Evolutionary conservation across 2,329 filamentous ascomycete species (phyloP).

Genomic region (Fusarium dlaminii): DNA sequence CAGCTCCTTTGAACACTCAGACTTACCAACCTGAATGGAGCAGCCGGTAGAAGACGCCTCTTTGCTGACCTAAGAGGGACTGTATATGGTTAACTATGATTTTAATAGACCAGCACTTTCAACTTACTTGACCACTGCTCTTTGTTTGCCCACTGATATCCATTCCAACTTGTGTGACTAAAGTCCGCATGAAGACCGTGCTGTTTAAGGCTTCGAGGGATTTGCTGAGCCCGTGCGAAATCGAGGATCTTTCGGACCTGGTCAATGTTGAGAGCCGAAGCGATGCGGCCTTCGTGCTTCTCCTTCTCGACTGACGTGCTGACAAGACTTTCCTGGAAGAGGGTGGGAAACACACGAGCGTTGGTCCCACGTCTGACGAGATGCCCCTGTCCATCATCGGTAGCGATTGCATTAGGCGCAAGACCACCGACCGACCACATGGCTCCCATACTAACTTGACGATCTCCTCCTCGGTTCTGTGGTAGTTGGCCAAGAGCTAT

Average conservation of each 20-base stretch:
- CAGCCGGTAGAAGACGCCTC: constrained; percentile 66
- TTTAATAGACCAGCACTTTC: not conserved
- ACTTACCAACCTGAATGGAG: constrained; percentile 78
- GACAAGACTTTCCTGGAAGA: constrained; percentile 54
- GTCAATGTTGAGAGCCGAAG: constrained; percentile 83
- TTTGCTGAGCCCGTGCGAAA: constrained; percentile 49
- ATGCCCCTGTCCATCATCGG: constrained; percentile 71
- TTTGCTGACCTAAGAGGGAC: constrained; percentile 20
- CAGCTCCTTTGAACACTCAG: too few species aligned
- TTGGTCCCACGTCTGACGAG: constrained; percentile 76
- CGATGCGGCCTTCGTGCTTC: constrained; percentile 78
- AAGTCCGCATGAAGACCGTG: not conserved
- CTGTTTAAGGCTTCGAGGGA: constrained; percentile 4
- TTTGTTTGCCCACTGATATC: constrained; percentile 37
- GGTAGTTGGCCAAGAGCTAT: constrained; percentile 40
- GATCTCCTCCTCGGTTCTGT: constrained; percentile 40
- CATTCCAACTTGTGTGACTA: constrained; percentile 40
- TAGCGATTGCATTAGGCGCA: constrained; percentile 62
- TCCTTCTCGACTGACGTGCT: constrained; percentile 68
- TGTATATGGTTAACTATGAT: constrained; percentile 18
- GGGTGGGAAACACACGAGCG: constrained; percentile 70
- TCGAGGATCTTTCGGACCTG: constrained; percentile 72
- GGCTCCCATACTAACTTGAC: constrained; percentile 71
- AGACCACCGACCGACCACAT: constrained; percentile 83
- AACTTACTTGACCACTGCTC: constrained; percentile 21